phyloP scores from a whole-genome alignment of 257 asterid species.

The Coffea canephora region DNA sequence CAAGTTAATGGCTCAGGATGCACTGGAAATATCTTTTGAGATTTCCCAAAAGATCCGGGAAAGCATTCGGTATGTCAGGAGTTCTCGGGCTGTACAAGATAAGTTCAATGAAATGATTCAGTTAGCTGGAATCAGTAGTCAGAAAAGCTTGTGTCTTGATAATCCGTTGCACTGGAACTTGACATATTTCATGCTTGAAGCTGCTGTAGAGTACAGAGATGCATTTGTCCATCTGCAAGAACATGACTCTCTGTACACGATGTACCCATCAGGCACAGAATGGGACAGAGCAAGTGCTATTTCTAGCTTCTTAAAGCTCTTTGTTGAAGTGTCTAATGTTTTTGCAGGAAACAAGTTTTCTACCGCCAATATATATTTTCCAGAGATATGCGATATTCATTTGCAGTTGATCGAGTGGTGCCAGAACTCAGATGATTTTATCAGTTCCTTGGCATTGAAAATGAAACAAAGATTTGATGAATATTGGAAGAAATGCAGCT shows the following conservation, averaged over 20 bases:
- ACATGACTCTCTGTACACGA: constrained; percentile 53
- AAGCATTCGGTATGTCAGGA: constrained; percentile 57
- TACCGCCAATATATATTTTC: constrained; percentile 74
- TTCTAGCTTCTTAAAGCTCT: constrained; percentile 67
- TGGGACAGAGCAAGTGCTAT: constrained; percentile 78
- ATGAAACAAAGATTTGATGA: constrained; percentile 82
- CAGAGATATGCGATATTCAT: constrained; percentile 89
- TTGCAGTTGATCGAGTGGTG: constrained; percentile 87
- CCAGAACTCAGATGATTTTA: constrained; percentile 76
- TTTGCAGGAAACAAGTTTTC: constrained; percentile 63
- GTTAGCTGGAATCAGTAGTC: constrained; percentile 50
- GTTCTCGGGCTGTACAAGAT: constrained; percentile 61
- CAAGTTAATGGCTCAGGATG: constrained; percentile 75
- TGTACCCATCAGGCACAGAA: constrained; percentile 57
- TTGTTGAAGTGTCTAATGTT: constrained; percentile 67
- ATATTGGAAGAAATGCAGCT: constrained; percentile 96
- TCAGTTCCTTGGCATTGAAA: constrained; percentile 77
- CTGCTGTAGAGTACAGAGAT: constrained; percentile 67
- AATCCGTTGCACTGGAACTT: constrained; percentile 75
- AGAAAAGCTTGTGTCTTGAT: constrained; percentile 53
- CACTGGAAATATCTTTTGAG: constrained; percentile 60
- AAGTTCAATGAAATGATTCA: constrained; percentile 76
- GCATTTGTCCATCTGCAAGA: constrained; percentile 73
- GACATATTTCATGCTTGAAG: constrained; percentile 76
- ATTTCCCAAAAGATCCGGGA: constrained; percentile 67